Base-by-base conservation (phyloP, 371 early-diverging fungal genomes). In the Syncephalastrum racemosum region DNA sequence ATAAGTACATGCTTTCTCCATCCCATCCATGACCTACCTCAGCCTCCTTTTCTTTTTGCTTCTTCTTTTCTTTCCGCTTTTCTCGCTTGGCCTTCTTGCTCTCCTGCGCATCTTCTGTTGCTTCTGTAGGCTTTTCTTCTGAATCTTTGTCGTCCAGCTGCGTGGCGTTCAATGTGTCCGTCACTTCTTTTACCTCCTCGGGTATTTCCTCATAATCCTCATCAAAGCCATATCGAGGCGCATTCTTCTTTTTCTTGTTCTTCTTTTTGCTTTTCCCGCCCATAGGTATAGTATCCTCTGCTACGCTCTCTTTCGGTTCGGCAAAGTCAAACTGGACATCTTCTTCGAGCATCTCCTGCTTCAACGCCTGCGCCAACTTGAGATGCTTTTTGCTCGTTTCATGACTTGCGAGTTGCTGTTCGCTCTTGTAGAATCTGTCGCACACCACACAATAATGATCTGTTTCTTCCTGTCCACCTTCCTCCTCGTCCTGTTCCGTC, bases 381-480 rank as follows among this genome's bases (percentile, higher is more conserved):
- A 84, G 27, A 67, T 95, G 95, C 60, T 87, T 89, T 63, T 85
- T 86, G 25, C 88, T 88, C 56, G 70, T 69, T 65, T 91, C 90
- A 62, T 95, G 95, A 49, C 85, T 90, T 27, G 71, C 68, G 70
- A 82, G 84, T 66, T 90, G 90, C n/a, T 79, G 71, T 53, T 87
- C 84, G 18, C 84, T 85, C 59, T 87, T 82, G 71, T 93, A 95
- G 27, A 65, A 69, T 65, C 89, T 92, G 57, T 87, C 82, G 58
- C 95, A 95, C 1, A 90, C 89, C n/a, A 85, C 84, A 67, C 95
- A 95, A 51, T 84, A 88, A 50, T 82, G 82, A 20, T 80, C 84
- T 5, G 56, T 65, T 50, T 58, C 71, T 39, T 49, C 61, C 0
- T 73, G 63, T 27, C 76, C 75, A 22, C 55, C 71, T n/a, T 72